Evolutionary conservation across 2,329 filamentous ascomycete species (phyloP).

Genomic region (Penicillium thymicola): DNA sequence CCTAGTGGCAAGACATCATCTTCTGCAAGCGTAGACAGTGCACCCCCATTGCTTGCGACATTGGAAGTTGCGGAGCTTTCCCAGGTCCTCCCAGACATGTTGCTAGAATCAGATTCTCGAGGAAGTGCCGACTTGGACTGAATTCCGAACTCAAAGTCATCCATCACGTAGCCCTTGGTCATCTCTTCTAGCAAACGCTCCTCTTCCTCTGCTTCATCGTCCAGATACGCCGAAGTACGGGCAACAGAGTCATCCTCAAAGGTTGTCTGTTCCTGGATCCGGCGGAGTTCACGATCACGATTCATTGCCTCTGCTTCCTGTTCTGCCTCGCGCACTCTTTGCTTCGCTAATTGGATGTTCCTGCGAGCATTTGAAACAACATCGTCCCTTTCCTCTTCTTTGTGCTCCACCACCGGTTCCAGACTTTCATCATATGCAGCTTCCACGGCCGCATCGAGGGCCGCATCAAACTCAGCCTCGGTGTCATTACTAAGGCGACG

Average conservation of each 20-base stretch:
- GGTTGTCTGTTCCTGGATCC: slow-evolving; percentile 34
- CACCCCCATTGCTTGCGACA: slow-evolving; percentile 64
- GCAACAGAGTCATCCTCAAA: slow-evolving; percentile 19
- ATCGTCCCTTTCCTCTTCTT: slow-evolving; percentile 31
- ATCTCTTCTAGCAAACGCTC: slow-evolving; percentile 83
- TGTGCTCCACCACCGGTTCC: slow-evolving; percentile 57
- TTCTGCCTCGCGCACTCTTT: slow-evolving; percentile 70
- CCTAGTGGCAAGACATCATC: slow-evolving; percentile 43
- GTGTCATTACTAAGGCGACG: slow-evolving; percentile 67
- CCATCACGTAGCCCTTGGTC: slow-evolving; percentile 75
- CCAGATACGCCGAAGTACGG: slow-evolving; percentile 47
- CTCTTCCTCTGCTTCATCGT: slow-evolving; percentile 67
- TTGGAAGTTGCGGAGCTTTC: slow-evolving; percentile 75
- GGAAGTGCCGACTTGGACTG: slow-evolving; percentile 66
- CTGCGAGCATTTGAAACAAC: slow-evolving; percentile 53
- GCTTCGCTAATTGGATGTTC: slow-evolving; percentile 71
- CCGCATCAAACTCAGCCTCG: slow-evolving; percentile 89
- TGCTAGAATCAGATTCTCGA: slow-evolving; percentile 78
- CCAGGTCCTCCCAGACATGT: slow-evolving; percentile 73
- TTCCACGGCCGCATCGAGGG: slow-evolving; percentile 90
- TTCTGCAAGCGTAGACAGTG: slow-evolving; percentile 71
- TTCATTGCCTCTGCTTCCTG: slow-evolving; percentile 63
- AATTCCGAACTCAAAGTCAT: slow-evolving; percentile 74
- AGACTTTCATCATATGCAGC: slow-evolving; percentile 92
- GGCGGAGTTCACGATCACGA: slow-evolving; percentile 57